Percentiles rank a stretch among this genome's conserved stretches.
Evolutionary conservation across 345 rosid genomes (phyloP).

Genomic region (Euphorbia lathyris): DNA sequence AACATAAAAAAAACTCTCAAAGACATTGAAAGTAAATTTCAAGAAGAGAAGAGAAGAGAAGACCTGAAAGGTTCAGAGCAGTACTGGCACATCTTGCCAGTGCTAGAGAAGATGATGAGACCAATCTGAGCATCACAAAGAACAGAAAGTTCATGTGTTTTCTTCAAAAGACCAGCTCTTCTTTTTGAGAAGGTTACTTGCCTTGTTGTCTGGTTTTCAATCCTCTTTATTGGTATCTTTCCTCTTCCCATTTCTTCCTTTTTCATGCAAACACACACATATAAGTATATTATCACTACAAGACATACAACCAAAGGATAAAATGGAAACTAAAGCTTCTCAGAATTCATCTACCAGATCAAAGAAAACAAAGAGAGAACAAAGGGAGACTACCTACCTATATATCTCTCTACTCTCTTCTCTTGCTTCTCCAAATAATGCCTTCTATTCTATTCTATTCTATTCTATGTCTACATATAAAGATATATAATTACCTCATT

Average conservation of each 20-base stretch:
- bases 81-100: slow-evolving; percentile 45
- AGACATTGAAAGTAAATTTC: too few species aligned
- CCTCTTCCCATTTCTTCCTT: slow-evolving; percentile 36
- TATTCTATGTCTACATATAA: too few species aligned
- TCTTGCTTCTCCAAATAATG: too few species aligned
- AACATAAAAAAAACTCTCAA: background rate
- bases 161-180: slow-evolving; percentile 42
- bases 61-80: slow-evolving; percentile 42
- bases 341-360: too few species aligned
- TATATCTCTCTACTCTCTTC: too few species aligned
- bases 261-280: background rate
- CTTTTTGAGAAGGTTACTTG: slow-evolving; percentile 50
- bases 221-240: slow-evolving; percentile 40
- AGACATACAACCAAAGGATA: too few species aligned
- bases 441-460: too few species aligned
- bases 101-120: slow-evolving; percentile 46
- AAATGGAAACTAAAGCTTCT: too few species aligned
- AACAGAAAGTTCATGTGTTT: slow-evolving; percentile 44
- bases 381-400: too few species aligned
- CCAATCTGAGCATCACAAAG: slow-evolving; percentile 52
- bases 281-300: too few species aligned
- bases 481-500: too few species aligned
- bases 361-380: too few species aligned
- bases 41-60: background rate
- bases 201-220: slow-evolving; percentile 49